phyloP scores from a whole-genome alignment of 306 rosid genomes.

The Trifolium dubium region DNA sequence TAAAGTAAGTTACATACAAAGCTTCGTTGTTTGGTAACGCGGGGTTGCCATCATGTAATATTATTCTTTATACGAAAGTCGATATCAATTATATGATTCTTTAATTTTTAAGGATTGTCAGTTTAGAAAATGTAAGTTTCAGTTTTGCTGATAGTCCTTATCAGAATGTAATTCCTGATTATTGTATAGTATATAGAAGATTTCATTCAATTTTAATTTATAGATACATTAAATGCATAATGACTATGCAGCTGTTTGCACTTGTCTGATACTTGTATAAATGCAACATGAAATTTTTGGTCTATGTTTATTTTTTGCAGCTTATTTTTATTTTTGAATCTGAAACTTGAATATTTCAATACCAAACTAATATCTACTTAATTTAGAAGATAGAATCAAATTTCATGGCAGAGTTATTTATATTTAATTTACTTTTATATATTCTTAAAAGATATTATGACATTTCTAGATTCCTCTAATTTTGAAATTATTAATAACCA shows the following conservation, averaged over 20 bases:
- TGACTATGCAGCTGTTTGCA: not conserved
- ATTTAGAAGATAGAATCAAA: no score
- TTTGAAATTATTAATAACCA: not conserved
- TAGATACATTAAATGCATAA: conserved; percentile 15
- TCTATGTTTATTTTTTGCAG: not conserved
- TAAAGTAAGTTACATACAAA: conserved; percentile 29
- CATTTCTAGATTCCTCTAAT: not conserved
- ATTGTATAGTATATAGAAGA: conserved; percentile 45
- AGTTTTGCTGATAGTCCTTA: conserved; percentile 50
- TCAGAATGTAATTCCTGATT: conserved; percentile 39
- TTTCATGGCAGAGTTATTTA: no score
- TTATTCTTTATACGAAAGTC: conserved; percentile 52
- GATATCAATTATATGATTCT: conserved; percentile 59
- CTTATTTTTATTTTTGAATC: not conserved
- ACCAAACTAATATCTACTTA: not conserved
- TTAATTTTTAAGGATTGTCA: conserved; percentile 59
- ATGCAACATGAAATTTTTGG: not conserved
- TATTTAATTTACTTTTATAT: no score
- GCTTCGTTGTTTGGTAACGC: not conserved
- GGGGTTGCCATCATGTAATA: conserved; percentile 43
- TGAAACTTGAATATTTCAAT: not conserved
- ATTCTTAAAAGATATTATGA: not conserved
- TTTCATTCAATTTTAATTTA: conserved; percentile 34
- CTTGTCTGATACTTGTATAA: conserved; percentile 4
- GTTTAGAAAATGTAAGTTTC: conserved; percentile 39